Base-by-base conservation (phyloP, 2,329 filamentous ascomycete species). In the Leptographium wingfieldii region DNA sequence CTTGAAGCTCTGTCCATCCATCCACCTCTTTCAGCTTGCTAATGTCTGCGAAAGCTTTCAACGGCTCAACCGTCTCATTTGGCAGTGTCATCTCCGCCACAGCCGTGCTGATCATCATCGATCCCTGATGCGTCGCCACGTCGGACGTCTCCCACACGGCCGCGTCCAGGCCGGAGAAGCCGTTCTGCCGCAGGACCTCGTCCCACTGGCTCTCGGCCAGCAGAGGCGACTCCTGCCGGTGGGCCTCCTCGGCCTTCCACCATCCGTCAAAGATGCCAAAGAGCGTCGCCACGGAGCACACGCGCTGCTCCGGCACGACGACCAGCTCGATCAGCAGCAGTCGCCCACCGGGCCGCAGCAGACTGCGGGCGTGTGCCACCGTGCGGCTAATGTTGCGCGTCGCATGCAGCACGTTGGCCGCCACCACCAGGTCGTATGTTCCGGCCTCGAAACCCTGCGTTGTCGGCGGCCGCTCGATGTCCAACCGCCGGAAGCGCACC, bases 361-460 rank as follows among this genome's bases (percentile, higher is more conserved):
- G 59, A 33, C 49, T 54, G 16, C 64, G 61, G 1, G 61, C 61
- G 19, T 66, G 60, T 5, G 57, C 22, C 65, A 69, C 27, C 14
- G 68, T 65, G 38, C 65, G 7, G 57, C 66, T 59, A 11, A 71
- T 57, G 33, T 59, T 60, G 57, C 59, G 53, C 0, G 70, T 71
- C 0, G 68, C 68, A 55, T 73, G 69, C 10, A 74, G 63, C 1
- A 71, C 70, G 33, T 72, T 67, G 9, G 68, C 66, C 0, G 71
- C 72, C 43, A 74, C 63, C 5, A 74, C 62, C 7, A 74, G 35
- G 52, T 74, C 71, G 56, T 69, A 73, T 1, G 61, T 64, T 5
- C 64, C 62, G 7, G 64, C 57, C 9, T 56, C 56, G 27, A 72
- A 73, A 0, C 71, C 73, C 62, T 76, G 74, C 1, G 57, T 62